phyloP scores from a whole-genome alignment of 169 alveolate species.

The Plasmodium inui region DNA sequence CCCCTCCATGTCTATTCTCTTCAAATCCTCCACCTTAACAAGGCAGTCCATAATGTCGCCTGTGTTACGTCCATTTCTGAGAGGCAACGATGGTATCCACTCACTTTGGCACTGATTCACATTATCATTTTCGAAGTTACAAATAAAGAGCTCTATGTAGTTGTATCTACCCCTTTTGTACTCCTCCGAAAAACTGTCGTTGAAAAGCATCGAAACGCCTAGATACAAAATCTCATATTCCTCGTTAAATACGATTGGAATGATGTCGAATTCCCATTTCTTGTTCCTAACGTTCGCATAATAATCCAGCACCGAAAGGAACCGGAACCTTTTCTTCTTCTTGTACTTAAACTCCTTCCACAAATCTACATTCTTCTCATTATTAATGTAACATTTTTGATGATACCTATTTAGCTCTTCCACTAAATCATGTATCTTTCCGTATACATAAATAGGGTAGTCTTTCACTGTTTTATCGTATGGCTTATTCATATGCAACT shows the following conservation, averaged over 20 bases:
- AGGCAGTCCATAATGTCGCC: constrained; percentile 11
- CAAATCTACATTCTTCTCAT: constrained; percentile 66
- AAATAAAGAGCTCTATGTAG: constrained; percentile 54
- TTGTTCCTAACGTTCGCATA: constrained; percentile 41
- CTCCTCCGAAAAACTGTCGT: constrained; percentile 32
- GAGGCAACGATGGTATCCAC: not conserved
- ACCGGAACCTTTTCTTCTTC: constrained; percentile 19
- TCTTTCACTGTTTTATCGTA: constrained; percentile 19
- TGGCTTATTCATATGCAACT: constrained; percentile 32
- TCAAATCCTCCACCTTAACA: constrained; percentile 29
- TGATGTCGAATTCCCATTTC: constrained; percentile 39
- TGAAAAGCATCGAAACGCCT: constrained; percentile 62
- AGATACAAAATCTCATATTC: constrained; percentile 54
- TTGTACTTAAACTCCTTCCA: constrained; percentile 57
- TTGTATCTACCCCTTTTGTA: constrained; percentile 33
- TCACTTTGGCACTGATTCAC: not conserved
- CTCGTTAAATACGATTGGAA: constrained; percentile 55
- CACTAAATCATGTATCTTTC: constrained; percentile 40
- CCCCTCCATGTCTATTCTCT: not conserved
- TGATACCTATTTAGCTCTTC: constrained; percentile 45
- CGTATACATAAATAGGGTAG: constrained; percentile 56
- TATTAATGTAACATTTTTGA: constrained; percentile 48
- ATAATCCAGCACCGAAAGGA: constrained; percentile 48
- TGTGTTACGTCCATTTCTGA: not conserved
- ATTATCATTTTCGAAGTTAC: not conserved